These are phyloP conservation scores for Seiridium unicorne DNA, from an alignment of 2,329 filamentous ascomycete species.

Conservation along the genomic window DNA sequence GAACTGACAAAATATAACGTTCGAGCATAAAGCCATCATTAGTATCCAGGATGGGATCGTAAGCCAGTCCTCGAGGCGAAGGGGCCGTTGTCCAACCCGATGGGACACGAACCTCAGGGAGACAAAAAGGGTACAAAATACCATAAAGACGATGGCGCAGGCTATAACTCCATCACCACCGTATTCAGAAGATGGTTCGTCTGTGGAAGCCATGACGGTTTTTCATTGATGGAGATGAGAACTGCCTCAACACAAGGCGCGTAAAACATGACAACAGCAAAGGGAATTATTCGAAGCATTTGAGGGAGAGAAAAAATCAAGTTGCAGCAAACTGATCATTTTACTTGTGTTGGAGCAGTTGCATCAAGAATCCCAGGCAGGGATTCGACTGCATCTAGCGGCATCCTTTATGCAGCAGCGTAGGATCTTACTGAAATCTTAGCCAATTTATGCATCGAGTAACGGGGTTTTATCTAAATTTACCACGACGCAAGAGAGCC, in stretches of 20 bases:
- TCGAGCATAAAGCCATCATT: constrained; percentile 12
- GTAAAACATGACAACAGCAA: neutral
- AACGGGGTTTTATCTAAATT: neutral
- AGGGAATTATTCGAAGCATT: neutral
- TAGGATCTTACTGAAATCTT: too few relatives aligned
- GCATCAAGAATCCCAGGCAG: neutral
- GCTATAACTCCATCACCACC: constrained; percentile 13
- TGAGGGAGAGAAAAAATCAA: neutral
- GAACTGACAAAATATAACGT: constrained; percentile 12
- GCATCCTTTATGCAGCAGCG: neutral
- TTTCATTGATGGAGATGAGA: neutral
- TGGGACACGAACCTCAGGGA: constrained; percentile 11
- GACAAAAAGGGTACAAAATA: constrained; percentile 12
- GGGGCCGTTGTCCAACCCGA: constrained; percentile 6
- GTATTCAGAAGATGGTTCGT: constrained; percentile 5
- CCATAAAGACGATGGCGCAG: constrained; percentile 11
- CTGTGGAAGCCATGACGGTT: neutral
- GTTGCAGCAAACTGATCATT: neutral
- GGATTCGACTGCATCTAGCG: neutral
- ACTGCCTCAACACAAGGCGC: neutral
- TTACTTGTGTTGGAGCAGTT: neutral
- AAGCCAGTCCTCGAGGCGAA: constrained; percentile 12
- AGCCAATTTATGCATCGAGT: neutral
- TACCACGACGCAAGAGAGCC: neutral
- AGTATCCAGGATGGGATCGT: constrained; percentile 12